A percentile compares a stretch with the other conserved stretches of the same genome.
Evolutionary conservation across 495 filamentous ascomycete genomes (phyloP).

Genomic region (Pyrenopolyporus hunteri): DNA sequence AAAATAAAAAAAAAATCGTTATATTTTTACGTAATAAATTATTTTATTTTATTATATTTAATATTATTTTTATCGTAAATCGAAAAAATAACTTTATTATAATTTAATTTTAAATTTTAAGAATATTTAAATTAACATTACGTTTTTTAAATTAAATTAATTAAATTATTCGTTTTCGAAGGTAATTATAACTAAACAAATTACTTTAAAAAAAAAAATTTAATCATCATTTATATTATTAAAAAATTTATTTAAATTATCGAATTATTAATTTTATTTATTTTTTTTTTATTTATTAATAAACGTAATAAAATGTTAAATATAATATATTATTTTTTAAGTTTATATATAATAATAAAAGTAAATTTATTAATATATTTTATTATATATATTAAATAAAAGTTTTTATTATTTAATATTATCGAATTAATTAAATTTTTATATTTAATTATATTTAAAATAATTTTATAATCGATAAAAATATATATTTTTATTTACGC

Average conservation of each 20-base stretch:
- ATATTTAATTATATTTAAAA: conserved; percentile 4
- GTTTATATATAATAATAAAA: conserved; percentile 7
- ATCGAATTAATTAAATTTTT: background rate
- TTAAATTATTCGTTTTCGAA: background rate
- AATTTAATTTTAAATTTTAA: background rate
- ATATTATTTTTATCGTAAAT: background rate
- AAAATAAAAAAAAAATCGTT: background rate
- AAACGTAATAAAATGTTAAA: conserved; percentile 1
- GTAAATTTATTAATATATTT: conserved; percentile 8
- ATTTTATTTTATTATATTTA: conserved; percentile 4
- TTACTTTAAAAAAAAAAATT: background rate
- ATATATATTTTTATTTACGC: background rate
- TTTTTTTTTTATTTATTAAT: background rate
- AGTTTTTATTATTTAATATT: background rate
- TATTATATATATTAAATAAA: background rate
- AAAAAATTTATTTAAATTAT: background rate
- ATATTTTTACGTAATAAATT: background rate
- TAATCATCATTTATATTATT: background rate
- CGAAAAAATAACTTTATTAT: background rate
- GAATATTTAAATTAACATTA: conserved; percentile 4
- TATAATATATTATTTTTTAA: conserved; percentile 4
- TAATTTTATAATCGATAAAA: conserved; percentile 1
- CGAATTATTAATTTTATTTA: background rate
- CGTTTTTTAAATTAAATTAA: background rate
- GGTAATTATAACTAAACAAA: background rate